Conservation (phyloP, 179 eudicot genomes). For the Spinacia oleracea region DNA sequence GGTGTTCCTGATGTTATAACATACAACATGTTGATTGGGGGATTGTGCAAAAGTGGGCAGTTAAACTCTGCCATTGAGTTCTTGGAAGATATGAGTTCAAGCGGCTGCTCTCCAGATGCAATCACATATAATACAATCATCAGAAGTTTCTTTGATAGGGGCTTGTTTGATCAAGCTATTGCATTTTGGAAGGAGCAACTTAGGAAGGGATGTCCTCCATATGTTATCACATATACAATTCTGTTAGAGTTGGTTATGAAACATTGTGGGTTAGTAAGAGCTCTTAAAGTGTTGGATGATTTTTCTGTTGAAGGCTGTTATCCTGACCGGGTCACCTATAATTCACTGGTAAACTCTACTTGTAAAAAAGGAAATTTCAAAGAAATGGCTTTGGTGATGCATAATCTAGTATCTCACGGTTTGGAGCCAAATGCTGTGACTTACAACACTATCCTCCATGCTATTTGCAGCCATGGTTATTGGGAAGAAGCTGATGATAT, state of each 20-base stretch:
- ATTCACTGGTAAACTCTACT: constrained; percentile 52
- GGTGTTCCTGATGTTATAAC: constrained; percentile 86
- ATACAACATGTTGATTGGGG: constrained; percentile 74
- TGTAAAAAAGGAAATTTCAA: constrained; percentile 52
- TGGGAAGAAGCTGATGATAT: constrained; percentile 15
- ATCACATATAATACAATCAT: constrained; percentile 73
- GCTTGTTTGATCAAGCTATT: constrained; percentile 55
- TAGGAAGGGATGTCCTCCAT: constrained; percentile 82
- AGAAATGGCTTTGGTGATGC: constrained; percentile 49
- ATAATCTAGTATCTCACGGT: constrained; percentile 53
- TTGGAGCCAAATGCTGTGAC: constrained; percentile 67
- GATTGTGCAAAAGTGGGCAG: constrained; percentile 64
- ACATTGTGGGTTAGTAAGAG: constrained; percentile 53
- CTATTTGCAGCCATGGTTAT: constrained; percentile 38
- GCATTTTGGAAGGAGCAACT: constrained; percentile 76
- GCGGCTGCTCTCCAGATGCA: constrained; percentile 80
- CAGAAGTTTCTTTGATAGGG: constrained; percentile 51
- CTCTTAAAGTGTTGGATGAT: constrained; percentile 72
- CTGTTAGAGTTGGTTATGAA: constrained; percentile 59
- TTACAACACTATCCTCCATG: constrained; percentile 74
- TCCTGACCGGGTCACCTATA: constrained; percentile 75
- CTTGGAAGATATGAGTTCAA: constrained; percentile 67
- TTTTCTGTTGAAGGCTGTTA: constrained; percentile 71
- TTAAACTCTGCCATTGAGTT: constrained; percentile 52
- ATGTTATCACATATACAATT: constrained; percentile 53